Percentiles rank a stretch among this genome's conserved stretches.
phyloP scores from a whole-genome alignment of 495 filamentous ascomycete genomes.

The Chlorociboria aeruginascens region DNA sequence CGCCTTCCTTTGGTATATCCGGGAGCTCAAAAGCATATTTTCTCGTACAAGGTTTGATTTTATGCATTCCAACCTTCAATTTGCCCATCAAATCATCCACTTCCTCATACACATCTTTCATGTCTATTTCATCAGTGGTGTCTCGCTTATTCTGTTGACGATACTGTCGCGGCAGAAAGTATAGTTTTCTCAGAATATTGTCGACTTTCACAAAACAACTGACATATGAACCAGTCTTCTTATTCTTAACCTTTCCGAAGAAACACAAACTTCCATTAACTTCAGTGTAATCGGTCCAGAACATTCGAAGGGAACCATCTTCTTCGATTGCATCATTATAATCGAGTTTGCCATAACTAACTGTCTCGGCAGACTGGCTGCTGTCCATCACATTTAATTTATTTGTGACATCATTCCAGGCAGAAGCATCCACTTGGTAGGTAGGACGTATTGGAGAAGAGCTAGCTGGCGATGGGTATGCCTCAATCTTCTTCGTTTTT shows the following conservation, averaged over 20 bases:
- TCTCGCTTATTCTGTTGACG: slow-evolving; percentile 44
- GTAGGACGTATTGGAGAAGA: slow-evolving; percentile 61
- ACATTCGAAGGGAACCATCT: slow-evolving; percentile 85
- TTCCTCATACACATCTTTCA: slow-evolving; percentile 84
- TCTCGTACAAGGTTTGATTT: slow-evolving; percentile 77
- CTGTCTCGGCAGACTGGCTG: slow-evolving; percentile 46
- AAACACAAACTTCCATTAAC: slow-evolving; percentile 84
- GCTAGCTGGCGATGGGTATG: slow-evolving; percentile 54
- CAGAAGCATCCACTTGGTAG: slow-evolving; percentile 62
- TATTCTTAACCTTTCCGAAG: slow-evolving; percentile 94
- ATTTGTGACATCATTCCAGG: slow-evolving; percentile 78
- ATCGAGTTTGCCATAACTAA: slow-evolving; percentile 63
- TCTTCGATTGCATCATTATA: slow-evolving; percentile 73
- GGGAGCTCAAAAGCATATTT: slow-evolving; percentile 95
- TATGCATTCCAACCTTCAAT: slow-evolving; percentile 74
- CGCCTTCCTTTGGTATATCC: slow-evolving; percentile 72
- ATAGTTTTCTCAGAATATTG: slow-evolving; percentile 86
- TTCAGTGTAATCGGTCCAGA: slow-evolving; percentile 95
- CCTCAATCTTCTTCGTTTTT: slow-evolving; percentile 54
- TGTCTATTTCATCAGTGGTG: slow-evolving; percentile 70
- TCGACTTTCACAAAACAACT: slow-evolving; percentile 96
- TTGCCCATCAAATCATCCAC: slow-evolving; percentile 76
- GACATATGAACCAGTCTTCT: slow-evolving; percentile 60
- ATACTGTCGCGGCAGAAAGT: slow-evolving; percentile 75
- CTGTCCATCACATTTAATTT: slow-evolving; percentile 74